Percentiles rank a stretch among this genome's conserved stretches.
Evolutionary conservation across 495 filamentous ascomycete genomes (phyloP).

Genomic region (Tirmania nivea): DNA sequence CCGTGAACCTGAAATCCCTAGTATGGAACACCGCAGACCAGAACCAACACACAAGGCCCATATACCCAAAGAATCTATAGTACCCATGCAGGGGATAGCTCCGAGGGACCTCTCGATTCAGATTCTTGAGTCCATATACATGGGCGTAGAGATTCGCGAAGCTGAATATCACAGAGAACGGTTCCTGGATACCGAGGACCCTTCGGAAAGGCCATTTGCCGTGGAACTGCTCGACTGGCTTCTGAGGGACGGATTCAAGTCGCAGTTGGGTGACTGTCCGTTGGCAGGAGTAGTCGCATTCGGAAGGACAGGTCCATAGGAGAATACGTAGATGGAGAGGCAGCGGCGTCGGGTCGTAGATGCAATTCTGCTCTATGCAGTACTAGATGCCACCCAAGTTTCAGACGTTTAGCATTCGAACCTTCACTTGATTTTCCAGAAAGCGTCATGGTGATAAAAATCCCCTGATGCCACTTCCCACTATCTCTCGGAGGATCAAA

Average conservation of each 20-base stretch:
- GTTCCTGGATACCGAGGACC: slow-evolving; percentile 81
- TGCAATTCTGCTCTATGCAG: slow-evolving; percentile 65
- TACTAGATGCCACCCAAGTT: slow-evolving; percentile 29
- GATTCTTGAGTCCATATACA: slow-evolving; percentile 46
- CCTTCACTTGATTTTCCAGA: background rate
- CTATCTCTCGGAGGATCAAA: too few relatives aligned
- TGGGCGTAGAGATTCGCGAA: slow-evolving; percentile 66
- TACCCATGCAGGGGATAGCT: slow-evolving; percentile 55
- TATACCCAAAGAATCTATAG: slow-evolving; percentile 61
- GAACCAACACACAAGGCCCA: slow-evolving; percentile 63
- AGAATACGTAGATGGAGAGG: slow-evolving; percentile 49
- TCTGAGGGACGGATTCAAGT: slow-evolving; percentile 41
- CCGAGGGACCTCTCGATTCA: slow-evolving; percentile 46
- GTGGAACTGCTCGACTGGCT: slow-evolving; percentile 46
- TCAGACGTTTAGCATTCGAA: slow-evolving; percentile 1
- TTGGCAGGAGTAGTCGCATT: slow-evolving; percentile 98
- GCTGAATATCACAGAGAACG: slow-evolving; percentile 75
- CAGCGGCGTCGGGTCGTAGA: slow-evolving; percentile 20
- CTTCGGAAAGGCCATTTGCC: slow-evolving; percentile 98
- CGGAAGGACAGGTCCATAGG: slow-evolving; percentile 60
- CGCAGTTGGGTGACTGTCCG: slow-evolving; percentile 70
- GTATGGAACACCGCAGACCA: slow-evolving; percentile 83
- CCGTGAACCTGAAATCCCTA: slow-evolving; percentile 62
- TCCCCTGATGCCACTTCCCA: too few relatives aligned
- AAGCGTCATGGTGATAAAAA: background rate